These are phyloP conservation scores for Staphylotrichum tortipilum DNA, from an alignment of 495 filamentous ascomycete species.

Conservation along the genomic window DNA sequence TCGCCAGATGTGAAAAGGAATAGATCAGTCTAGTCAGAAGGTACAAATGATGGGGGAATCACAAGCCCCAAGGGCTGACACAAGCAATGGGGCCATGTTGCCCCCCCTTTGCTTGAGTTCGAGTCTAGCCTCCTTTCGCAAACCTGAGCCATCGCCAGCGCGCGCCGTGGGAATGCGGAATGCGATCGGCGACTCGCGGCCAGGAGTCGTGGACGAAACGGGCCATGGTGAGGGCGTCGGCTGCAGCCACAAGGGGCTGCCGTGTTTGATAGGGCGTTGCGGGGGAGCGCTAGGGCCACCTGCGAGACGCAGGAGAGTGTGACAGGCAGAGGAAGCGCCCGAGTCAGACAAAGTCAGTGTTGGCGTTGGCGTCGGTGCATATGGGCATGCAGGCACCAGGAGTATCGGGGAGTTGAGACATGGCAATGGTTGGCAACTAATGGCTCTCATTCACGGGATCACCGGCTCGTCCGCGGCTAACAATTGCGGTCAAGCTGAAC, in stretches of 20 bases:
- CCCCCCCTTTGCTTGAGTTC: neutral
- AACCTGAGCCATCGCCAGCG: neutral
- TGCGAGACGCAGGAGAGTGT: neutral
- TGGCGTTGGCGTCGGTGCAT: no score
- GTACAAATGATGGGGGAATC: no score
- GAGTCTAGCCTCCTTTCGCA: neutral
- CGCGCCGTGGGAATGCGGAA: neutral
- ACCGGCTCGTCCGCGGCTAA: no score
- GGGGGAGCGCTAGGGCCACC: neutral
- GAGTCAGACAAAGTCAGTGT: no score
- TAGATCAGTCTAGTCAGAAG: no score
- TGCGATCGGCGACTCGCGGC: neutral
- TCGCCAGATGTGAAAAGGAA: neutral
- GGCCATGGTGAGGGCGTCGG: neutral
- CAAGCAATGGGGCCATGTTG: no score
- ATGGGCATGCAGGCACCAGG: no score
- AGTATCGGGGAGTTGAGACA: neutral
- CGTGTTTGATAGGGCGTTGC: constrained; percentile 4
- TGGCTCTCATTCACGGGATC: no score
- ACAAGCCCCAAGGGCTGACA: no score
- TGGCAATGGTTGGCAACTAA: neutral
- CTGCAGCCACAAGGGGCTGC: constrained; percentile 4
- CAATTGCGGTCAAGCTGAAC: no score
- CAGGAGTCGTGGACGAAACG: neutral
- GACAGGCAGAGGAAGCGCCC: no score